phyloP scores from a whole-genome alignment of 163 green algal species.

The Scenedesmus sp. region DNA sequence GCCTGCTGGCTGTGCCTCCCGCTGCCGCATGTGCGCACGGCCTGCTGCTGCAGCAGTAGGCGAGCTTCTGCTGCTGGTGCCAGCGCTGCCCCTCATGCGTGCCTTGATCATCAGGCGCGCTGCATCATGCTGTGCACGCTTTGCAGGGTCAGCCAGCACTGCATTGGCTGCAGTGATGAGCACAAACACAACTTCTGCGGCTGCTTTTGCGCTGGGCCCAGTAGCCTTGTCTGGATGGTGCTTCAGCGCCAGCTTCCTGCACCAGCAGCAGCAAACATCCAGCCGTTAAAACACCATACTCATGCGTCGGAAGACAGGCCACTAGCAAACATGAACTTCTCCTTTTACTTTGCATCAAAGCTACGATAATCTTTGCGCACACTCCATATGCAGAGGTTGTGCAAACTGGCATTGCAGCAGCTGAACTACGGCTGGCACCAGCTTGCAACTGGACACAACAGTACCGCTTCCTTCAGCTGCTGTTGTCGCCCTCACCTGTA shows the following conservation, averaged over 20 bases:
- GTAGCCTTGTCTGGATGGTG: slow-evolving; percentile 76
- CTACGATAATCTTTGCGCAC: too few relatives aligned
- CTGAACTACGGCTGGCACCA: too few relatives aligned
- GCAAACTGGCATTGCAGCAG: background rate
- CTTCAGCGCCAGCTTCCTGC: slow-evolving; percentile 74
- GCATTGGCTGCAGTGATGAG: slow-evolving; percentile 55
- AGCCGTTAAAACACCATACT: background rate
- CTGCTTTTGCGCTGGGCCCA: slow-evolving; percentile 4
- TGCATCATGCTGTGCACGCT: slow-evolving; percentile 48
- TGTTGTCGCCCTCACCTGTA: slow-evolving; percentile 42
- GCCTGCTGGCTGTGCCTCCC: background rate
- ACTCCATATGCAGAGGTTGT: background rate
- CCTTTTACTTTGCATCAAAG: background rate
- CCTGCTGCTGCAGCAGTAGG: background rate
- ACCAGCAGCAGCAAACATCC: slow-evolving; percentile 29
- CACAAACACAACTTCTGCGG: slow-evolving; percentile 54
- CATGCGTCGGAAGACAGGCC: background rate
- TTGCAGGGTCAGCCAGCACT: slow-evolving; percentile 46
- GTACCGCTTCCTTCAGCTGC: background rate
- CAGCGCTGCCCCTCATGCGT: slow-evolving; percentile 11
- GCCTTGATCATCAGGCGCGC: background rate
- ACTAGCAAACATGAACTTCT: background rate
- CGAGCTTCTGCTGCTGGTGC: background rate
- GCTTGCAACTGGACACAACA: background rate
- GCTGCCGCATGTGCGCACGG: background rate